Evolutionary conservation across 192 early-diverging fungal species (phyloP), one percentile per base, ranked within the genome.

Genomic region (Umbelopsis vinacea): DNA sequence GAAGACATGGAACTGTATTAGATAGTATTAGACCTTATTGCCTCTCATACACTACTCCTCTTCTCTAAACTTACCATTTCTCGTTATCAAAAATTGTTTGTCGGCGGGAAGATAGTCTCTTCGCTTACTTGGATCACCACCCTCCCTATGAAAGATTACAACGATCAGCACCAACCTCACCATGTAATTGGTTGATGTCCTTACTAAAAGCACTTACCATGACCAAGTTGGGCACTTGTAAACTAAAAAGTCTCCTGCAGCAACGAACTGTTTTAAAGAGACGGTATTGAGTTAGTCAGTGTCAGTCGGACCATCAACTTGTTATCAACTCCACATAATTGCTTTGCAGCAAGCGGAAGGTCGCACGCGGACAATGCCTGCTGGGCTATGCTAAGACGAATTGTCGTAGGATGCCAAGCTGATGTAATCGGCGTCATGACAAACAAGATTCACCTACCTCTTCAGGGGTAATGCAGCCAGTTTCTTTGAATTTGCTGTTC

Each of bases 201-300:
- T 1, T 6, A 21, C 1, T 17, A 50, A n/a, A 50, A 21, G 17
- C 1, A 17, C 52, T 73, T 82, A 86, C 87, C 98, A 99, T 68
- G 85, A 85, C 98, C 98, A 99, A 14, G 98, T 99, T 14, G 97
- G 97, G 77, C 98, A 99, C 79, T 99, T 98, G 85, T 90, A 96
- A 17, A 97, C 95, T 54, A 99, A 90, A 75, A 95, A 98, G 79
- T 99, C 98, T 37, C 98, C 98, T 6, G 97, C 97, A 37, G 90
- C 89, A 60, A 97, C 90, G 86, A 98, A 99, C 92, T 91, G 43
- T 52, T n/a, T n/a, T 9, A 50, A 52, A 21, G 6, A 22, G 14
- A 29, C 5, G 14, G 29, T 17, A 8, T 26, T 26, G 19, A 21
- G 46, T 35, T 12, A 69, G 37, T 5, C 19, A 46, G 12, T 12